Conservation (phyloP, 805 yeast species). For the Zygoascus tannicola region DNA sequence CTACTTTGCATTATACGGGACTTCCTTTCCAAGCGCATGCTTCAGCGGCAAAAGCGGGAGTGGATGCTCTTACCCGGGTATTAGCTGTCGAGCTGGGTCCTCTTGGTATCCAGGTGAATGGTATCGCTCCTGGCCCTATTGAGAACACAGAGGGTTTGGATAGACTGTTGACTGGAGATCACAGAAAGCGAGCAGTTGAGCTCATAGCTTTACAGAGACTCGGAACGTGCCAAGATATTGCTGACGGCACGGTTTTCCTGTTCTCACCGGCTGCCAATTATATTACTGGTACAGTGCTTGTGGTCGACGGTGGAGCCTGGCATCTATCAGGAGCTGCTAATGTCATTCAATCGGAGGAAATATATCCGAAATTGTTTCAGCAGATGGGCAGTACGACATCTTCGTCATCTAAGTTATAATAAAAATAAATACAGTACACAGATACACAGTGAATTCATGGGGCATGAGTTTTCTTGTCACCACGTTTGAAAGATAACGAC, state of each 20-base stretch:
- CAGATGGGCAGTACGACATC: not conserved
- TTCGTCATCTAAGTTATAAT: too few species aligned
- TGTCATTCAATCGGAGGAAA: not conserved
- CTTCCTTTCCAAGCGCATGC: conserved; percentile 85
- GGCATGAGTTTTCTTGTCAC: too few species aligned
- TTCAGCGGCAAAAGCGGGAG: conserved; percentile 92
- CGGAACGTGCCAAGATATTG: conserved; percentile 71
- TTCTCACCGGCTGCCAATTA: conserved; percentile 76
- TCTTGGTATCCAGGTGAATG: conserved; percentile 70
- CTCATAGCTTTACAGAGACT: conserved; percentile 43
- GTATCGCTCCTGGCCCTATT: conserved; percentile 89
- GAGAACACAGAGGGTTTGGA: conserved; percentile 79
- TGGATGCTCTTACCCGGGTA: conserved; percentile 77
- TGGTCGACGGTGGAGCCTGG: conserved; percentile 92
- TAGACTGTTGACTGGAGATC: conserved; percentile 41
- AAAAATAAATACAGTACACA: too few species aligned
- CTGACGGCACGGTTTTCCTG: conserved; percentile 74
- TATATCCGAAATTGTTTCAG: conserved; percentile 7
- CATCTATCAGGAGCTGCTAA: conserved; percentile 30
- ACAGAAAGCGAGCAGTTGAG: conserved; percentile 34
- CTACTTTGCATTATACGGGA: conserved; percentile 85
- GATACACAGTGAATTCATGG: too few species aligned
- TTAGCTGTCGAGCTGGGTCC: conserved; percentile 91
- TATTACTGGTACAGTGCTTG: conserved; percentile 65
- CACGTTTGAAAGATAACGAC: conserved; percentile 10